Percentiles rank a stretch among this genome's conserved stretches.
Conservation (phyloP, 2,329 filamentous ascomycete genomes). For the Aspergillus cejpii region DNA sequence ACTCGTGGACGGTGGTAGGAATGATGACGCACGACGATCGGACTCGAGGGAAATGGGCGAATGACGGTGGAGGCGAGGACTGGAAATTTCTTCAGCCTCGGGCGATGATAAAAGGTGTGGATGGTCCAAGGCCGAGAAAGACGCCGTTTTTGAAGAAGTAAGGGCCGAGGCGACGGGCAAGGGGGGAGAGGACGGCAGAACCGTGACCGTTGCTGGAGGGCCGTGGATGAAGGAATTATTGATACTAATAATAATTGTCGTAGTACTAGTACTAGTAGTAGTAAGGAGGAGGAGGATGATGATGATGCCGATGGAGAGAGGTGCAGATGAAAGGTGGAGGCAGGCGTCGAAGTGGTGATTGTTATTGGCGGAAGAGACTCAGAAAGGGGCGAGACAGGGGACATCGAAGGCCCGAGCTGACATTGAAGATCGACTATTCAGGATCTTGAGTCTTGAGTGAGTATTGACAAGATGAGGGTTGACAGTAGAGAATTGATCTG, state of each 20-base stretch:
- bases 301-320: conserved; percentile 4
- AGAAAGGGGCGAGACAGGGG: conserved; percentile 23
- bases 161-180: conserved; percentile 7
- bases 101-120: conserved; percentile 32
- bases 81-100: conserved; percentile 31
- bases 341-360: conserved; percentile 1
- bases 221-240: neutral
- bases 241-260: neutral
- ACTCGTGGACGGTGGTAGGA: conserved; percentile 5
- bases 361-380: conserved; percentile 20
- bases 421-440: conserved; percentile 1
- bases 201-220: conserved; percentile 11
- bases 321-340: conserved; percentile 3
- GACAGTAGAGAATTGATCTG: too few species aligned
- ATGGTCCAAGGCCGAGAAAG: conserved; percentile 15
- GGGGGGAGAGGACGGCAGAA: conserved; percentile 5
- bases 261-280: neutral
- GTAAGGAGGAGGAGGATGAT: conserved; percentile 6
- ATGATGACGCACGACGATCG: conserved; percentile 8
- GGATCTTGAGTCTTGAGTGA: too few species aligned
- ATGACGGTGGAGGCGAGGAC: conserved; percentile 8
- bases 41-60: conserved; percentile 13
- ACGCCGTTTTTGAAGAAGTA: conserved; percentile 25
- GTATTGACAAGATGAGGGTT: too few species aligned
- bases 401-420: conserved; percentile 13